These are phyloP conservation scores for Amoebophrya sp. DNA, from an alignment of 169 alveolate species.

Conservation along the genomic window DNA sequence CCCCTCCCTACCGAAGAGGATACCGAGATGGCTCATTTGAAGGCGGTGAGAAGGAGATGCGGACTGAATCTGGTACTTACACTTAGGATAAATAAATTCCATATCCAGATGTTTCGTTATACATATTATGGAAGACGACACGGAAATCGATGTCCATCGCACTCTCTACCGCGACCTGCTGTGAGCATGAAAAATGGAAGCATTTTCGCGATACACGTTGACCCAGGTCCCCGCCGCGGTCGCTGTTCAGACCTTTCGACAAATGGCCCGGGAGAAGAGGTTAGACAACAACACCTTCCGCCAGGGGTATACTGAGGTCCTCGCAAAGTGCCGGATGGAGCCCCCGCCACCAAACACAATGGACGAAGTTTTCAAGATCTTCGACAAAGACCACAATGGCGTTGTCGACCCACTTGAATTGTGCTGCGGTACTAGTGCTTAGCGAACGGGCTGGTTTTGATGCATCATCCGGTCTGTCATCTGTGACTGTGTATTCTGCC, in stretches of 20 bases:
- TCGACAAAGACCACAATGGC: constrained; percentile 14
- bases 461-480: too few species aligned
- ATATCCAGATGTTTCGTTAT: neutral
- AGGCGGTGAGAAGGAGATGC: neutral
- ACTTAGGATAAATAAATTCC: too few species aligned
- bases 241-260: neutral
- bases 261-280: neutral
- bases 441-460: too few species aligned
- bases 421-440: neutral
- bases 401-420: neutral
- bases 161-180: too few species aligned
- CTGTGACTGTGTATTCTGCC: too few species aligned
- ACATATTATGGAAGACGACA: neutral
- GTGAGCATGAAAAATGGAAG: too few species aligned
- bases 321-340: neutral
- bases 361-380: neutral
- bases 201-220: too few species aligned
- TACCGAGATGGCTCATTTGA: neutral
- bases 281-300: neutral
- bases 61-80: neutral
- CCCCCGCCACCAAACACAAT: neutral
- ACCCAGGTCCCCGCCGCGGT: neutral
- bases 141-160: too few species aligned
- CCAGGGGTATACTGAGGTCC: neutral
- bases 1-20: neutral